Conservation (phyloP, 352 stramenopile species). For the Phytophthora europaea region DNA sequence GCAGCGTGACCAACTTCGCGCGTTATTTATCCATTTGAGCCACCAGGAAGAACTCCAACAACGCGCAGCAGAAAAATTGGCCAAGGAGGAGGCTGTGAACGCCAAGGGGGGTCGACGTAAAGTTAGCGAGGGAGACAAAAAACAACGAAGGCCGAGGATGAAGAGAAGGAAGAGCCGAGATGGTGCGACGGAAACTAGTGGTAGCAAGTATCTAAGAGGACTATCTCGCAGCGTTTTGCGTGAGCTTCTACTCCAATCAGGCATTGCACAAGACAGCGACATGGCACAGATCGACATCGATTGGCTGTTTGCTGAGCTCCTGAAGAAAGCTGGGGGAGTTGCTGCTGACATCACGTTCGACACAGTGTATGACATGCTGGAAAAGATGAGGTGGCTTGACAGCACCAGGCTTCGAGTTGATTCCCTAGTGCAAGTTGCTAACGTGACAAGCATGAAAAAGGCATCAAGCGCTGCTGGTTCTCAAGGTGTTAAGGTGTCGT, state of each 20-base stretch:
- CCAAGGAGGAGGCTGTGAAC: neutral
- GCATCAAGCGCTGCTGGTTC: neutral
- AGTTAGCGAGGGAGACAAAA: conserved; percentile 5
- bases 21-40: conserved; percentile 60
- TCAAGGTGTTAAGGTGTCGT: neutral
- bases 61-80: conserved; percentile 17
- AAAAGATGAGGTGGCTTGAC: conserved; percentile 41
- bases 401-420: conserved; percentile 43
- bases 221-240: conserved; percentile 48
- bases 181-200: conserved; percentile 6
- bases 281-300: conserved; percentile 51
- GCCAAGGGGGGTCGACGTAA: conserved; percentile 6
- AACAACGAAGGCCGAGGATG: conserved; percentile 23
- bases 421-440: conserved; percentile 10
- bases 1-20: conserved; percentile 50
- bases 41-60: conserved; percentile 31
- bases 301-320: conserved; percentile 44
- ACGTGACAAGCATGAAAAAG: conserved; percentile 11
- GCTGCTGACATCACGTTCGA: conserved; percentile 52
- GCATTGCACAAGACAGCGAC: conserved; percentile 42
- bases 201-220: conserved; percentile 52
- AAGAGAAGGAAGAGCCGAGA: conserved; percentile 44
- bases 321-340: conserved; percentile 33
- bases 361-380: conserved; percentile 42
- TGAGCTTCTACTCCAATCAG: conserved; percentile 50